Base-by-base conservation (phyloP, 768 basidiomycete genomes). In the Favolaschia claudopus region DNA sequence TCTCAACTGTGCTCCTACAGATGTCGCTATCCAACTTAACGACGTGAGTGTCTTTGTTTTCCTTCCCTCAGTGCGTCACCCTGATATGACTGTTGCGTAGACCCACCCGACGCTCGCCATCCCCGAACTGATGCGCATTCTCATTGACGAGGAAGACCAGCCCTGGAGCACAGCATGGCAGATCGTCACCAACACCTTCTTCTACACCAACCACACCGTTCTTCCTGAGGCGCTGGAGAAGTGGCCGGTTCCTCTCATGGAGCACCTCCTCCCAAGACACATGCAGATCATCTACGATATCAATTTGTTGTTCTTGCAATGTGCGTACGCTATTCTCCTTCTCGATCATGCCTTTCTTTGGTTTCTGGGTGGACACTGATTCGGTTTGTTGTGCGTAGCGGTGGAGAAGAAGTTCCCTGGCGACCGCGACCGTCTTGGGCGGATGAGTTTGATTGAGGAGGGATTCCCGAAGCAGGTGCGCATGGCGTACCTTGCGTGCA, bases 401-500 rank as follows among this genome's bases (percentile, higher is more conserved):
- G 95, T 99, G 32, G 94, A 95, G 74, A 88, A 85, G 75, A 87
- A 89, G 76, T 99, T 87, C 84, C 97, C 97, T 1, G 88, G 86
- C 2, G 96, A 98, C 69, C 82, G 85, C 28, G 95, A 91, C 0
- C 82, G 86, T 52, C 79, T 98, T 34, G 79, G 81, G 17, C 82
- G 95, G 46, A 96, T 99, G 95, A 93, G 91, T 5, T 77, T 99
- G 67, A 96, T 99, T 61, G 91, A 99, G 79, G 95, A 96, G 86
- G 91, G 93, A 15, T 71, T 82, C 58, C 94, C 94, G 6, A 87
- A 96, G 74, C 86, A 93, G 68, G 83, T 97, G 60, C 84, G 93
- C 62, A 95, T 95, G 92, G 93, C 95, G 9, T 89, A 91, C 74
- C 79, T 99, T 24, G 97, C 97, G 17, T 90, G 89, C 72, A 90